phyloP scores from a whole-genome alignment of 2,329 filamentous ascomycete species.

The Fusarium floridanum region DNA sequence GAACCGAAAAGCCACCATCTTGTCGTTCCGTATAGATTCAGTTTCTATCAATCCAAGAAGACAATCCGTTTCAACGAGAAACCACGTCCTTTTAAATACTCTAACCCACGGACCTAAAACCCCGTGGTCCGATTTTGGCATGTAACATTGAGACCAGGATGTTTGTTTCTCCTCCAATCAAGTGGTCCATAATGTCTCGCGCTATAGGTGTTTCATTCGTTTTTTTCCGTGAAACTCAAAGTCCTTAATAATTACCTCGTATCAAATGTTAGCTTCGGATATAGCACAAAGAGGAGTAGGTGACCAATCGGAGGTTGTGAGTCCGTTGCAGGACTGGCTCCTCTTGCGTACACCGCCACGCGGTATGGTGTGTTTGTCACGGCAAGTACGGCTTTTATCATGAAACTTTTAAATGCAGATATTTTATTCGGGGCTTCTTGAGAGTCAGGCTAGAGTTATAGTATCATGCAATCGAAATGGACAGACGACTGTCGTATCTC shows the following conservation, averaged over 20 bases:
- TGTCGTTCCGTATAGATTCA: background rate
- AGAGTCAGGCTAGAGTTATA: too few species aligned
- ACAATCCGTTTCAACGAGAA: background rate
- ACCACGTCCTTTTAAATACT: background rate
- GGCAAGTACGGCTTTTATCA: background rate
- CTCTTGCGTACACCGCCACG: background rate
- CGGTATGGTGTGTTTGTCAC: background rate
- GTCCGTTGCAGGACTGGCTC: background rate
- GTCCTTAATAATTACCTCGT: background rate
- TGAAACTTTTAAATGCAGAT: background rate
- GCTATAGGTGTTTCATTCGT: background rate
- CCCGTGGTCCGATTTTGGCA: background rate
- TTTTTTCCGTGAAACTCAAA: slow-evolving; percentile 17
- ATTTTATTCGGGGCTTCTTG: background rate
- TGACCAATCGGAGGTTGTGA: background rate
- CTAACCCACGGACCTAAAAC: background rate
- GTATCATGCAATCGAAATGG: too few species aligned
- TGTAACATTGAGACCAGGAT: background rate
- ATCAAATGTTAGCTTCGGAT: background rate
- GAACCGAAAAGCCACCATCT: slow-evolving; percentile 29
- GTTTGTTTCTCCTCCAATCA: slow-evolving; percentile 1
- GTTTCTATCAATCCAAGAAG: background rate
- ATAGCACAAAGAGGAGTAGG: background rate
- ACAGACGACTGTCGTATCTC: background rate
- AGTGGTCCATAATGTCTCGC: background rate